These are phyloP conservation scores for Fusarium anguioides DNA, from an alignment of 2,329 filamentous ascomycete species.

Conservation along the genomic window DNA sequence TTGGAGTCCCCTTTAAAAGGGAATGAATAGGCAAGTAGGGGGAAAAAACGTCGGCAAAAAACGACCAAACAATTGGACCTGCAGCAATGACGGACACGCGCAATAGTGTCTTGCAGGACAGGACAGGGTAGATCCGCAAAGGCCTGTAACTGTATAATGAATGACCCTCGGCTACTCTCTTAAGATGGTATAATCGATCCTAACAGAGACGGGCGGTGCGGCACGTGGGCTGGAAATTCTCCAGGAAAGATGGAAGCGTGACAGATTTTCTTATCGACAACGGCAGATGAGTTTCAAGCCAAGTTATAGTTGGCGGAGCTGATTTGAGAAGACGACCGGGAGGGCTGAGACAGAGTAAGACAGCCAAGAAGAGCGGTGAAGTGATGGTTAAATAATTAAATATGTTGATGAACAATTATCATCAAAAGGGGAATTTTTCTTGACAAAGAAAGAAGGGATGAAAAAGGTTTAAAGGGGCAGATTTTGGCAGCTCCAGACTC, in stretches of 20 bases:
- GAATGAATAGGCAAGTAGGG: conserved; percentile 1
- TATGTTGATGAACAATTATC: conserved; percentile 4
- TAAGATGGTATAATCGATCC: conserved; percentile 12
- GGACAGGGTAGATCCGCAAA: conserved; percentile 16
- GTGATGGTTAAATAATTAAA: conserved; percentile 2
- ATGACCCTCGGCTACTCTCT: conserved; percentile 15
- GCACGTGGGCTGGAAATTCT: conserved; percentile 31
- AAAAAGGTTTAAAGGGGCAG: conserved; percentile 34
- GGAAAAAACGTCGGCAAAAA: conserved; percentile 30
- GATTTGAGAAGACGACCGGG: conserved; percentile 29
- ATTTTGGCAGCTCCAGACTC: conserved; percentile 18
- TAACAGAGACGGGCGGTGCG: conserved; percentile 27
- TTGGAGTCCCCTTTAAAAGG: conserved; percentile 40
- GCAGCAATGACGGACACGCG: conserved; percentile 20
- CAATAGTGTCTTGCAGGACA: conserved; percentile 10
- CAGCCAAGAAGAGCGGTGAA: conserved; percentile 35
- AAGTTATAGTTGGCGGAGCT: conserved; percentile 24
- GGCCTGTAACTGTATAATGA: background rate
- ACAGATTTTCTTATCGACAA: conserved; percentile 35
- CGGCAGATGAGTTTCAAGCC: conserved; percentile 33
- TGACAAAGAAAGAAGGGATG: conserved; percentile 13
- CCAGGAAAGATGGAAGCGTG: conserved; percentile 22
- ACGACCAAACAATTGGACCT: conserved; percentile 25
- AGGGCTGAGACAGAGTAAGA: conserved; percentile 31
- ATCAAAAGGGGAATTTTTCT: conserved; percentile 16